Conservation (phyloP, 495 filamentous ascomycete species). For the Podospora anserina region DNA sequence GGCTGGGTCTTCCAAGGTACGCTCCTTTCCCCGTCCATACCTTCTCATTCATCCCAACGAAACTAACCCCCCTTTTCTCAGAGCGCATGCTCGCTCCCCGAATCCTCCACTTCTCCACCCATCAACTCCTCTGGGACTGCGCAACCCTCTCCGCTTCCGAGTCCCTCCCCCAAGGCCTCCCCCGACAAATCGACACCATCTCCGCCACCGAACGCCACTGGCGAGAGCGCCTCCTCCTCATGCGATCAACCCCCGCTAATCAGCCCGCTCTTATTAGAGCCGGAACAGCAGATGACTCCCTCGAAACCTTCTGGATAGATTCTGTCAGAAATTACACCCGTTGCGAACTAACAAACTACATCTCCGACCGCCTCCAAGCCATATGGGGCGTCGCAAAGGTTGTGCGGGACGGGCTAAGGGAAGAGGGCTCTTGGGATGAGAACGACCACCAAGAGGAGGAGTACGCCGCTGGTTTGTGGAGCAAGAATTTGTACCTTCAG, state of each 20-base stretch:
- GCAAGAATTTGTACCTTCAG: conserved; percentile 8
- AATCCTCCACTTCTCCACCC: conserved; percentile 24
- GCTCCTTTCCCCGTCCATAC: neutral
- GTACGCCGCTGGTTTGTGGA: conserved; percentile 17
- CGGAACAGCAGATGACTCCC: conserved; percentile 14
- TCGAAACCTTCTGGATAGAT: conserved; percentile 17
- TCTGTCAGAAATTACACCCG: conserved; percentile 18
- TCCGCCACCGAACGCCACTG: conserved; percentile 17
- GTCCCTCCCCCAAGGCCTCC: conserved; percentile 12
- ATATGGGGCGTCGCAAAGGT: conserved; percentile 24
- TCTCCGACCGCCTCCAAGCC: conserved; percentile 14
- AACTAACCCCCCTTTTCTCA: neutral
- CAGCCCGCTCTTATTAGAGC: neutral
- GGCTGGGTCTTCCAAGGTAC: conserved; percentile 33
- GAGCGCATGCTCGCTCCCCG: conserved; percentile 33
- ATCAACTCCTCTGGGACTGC: conserved; percentile 36
- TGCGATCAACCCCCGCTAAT: neutral
- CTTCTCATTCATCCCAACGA: neutral
- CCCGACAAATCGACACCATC: conserved; percentile 9
- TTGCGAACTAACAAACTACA: conserved; percentile 8
- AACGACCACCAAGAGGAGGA: conserved; percentile 13
- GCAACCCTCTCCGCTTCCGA: conserved; percentile 14
- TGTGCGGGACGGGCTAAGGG: neutral
- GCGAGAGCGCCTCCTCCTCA: conserved; percentile 17
- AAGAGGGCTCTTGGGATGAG: conserved; percentile 3